A percentile compares a stretch with the other conserved stretches of the same genome.
Conservation (phyloP, 176 grass and related monocot genomes). For the Phoenix roebelenii region DNA sequence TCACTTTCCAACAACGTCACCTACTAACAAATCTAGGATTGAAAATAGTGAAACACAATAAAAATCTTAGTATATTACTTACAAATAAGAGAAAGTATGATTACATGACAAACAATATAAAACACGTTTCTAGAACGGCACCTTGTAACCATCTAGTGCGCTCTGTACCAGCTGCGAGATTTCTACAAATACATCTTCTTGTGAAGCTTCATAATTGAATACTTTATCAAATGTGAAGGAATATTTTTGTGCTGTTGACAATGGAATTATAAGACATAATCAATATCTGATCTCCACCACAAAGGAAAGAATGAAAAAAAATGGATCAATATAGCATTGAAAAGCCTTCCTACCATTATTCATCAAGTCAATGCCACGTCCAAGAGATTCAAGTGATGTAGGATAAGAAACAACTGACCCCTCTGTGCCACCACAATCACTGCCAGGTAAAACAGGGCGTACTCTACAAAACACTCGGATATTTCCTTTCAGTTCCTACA, state of each 20-base stretch:
- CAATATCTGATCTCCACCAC: background rate
- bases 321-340: too few species aligned
- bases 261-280: constrained; percentile 9
- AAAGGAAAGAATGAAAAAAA: too few species aligned
- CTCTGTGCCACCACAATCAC: constrained; percentile 35
- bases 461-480: constrained; percentile 96
- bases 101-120: too few species aligned
- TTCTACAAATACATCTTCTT: constrained; percentile 91
- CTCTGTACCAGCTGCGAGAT: constrained; percentile 92
- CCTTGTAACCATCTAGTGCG: constrained; percentile 97
- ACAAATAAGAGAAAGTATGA: too few species aligned
- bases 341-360: constrained; percentile 38
- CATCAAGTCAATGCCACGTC: constrained; percentile 61
- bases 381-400: constrained; percentile 52
- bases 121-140: background rate
- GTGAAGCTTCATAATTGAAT: constrained; percentile 59
- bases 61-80: too few species aligned
- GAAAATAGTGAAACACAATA: too few species aligned
- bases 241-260: constrained; percentile 50
- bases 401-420: constrained; percentile 65
- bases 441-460: constrained; percentile 43
- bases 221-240: constrained; percentile 95
- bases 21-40: too few species aligned
- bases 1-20: too few species aligned
- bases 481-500: constrained; percentile 95